Conservation (phyloP, 352 stramenopile species). For the Globisporangium sylvaticum region DNA sequence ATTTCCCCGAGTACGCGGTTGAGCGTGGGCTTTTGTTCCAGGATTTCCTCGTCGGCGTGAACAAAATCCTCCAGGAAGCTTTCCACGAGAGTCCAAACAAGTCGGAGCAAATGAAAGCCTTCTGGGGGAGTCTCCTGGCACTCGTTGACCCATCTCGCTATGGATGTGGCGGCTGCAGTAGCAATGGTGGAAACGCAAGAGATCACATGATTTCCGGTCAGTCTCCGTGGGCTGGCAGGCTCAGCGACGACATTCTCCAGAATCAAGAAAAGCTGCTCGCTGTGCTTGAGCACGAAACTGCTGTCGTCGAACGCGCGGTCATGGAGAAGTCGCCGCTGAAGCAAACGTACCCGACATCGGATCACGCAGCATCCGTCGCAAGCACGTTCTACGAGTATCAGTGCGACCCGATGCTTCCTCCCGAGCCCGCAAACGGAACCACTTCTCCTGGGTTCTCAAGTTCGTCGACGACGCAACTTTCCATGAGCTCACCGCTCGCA, state of each 20-base stretch:
- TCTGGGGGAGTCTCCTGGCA: slow-evolving; percentile 49
- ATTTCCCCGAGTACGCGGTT: slow-evolving; percentile 41
- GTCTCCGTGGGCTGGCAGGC: slow-evolving; percentile 47
- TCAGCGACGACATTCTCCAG: slow-evolving; percentile 79
- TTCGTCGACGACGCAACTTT: background rate
- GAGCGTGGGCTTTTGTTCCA: slow-evolving; percentile 47
- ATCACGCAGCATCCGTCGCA: slow-evolving; percentile 15
- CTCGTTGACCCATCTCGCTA: slow-evolving; percentile 22
- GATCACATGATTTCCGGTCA: slow-evolving; percentile 17
- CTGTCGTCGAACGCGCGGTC: slow-evolving; percentile 69
- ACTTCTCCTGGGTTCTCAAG: background rate
- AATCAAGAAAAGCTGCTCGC: slow-evolving; percentile 78
- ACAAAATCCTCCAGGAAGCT: slow-evolving; percentile 35
- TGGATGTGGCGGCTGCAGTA: background rate
- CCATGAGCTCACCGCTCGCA: background rate
- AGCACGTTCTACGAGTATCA: slow-evolving; percentile 61
- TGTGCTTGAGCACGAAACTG: slow-evolving; percentile 75
- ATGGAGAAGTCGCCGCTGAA: slow-evolving; percentile 79
- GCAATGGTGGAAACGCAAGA: background rate
- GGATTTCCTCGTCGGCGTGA: slow-evolving; percentile 52
- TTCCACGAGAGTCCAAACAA: slow-evolving; percentile 28
- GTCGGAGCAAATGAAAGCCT: slow-evolving; percentile 36
- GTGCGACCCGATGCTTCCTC: slow-evolving; percentile 53
- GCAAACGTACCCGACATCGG: slow-evolving; percentile 48
- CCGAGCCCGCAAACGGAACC: slow-evolving; percentile 15